A percentile compares a stretch with the other conserved stretches of the same genome.
Evolutionary conservation across 106 monocot species (phyloP).

Genomic region (Dioscorea zingiberensis): DNA sequence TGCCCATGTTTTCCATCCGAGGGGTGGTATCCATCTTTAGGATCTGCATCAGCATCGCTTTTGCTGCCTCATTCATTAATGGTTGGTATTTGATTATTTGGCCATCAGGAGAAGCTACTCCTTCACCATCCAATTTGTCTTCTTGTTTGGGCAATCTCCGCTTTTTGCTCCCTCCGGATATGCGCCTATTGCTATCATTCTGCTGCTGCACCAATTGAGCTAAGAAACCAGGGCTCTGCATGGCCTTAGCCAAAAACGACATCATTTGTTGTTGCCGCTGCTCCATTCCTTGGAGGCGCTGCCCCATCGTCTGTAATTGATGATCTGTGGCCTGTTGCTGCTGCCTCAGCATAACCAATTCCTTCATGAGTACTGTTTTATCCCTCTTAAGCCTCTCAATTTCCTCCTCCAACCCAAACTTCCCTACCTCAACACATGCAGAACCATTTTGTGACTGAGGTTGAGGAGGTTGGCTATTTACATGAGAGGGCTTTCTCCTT

Average conservation of each 20-base stretch:
- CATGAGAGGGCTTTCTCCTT: conserved; percentile 38
- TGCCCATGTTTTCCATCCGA: conserved; percentile 16
- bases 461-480: conserved; percentile 20
- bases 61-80: conserved; percentile 28
- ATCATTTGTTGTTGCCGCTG: conserved; percentile 40
- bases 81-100: conserved; percentile 32
- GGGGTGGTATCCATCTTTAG: conserved; percentile 24
- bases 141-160: conserved; percentile 32
- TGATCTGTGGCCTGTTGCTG: conserved; percentile 32
- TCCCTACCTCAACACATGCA: conserved; percentile 39
- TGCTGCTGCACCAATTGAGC: conserved; percentile 31
- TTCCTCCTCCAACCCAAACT: conserved; percentile 42
- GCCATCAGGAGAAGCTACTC: conserved; percentile 11
- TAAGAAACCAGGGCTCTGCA: conserved; percentile 27
- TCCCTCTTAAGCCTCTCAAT: conserved; percentile 44
- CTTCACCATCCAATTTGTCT: conserved; percentile 2
- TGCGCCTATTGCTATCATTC: conserved; percentile 16
- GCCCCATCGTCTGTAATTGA: conserved; percentile 24
- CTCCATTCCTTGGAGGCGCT: conserved; percentile 41
- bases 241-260: conserved; percentile 48
- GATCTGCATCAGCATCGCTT: conserved; percentile 40
- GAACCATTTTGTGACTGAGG: conserved; percentile 25
- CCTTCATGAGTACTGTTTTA: conserved; percentile 44
- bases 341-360: conserved; percentile 31
- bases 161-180: conserved; percentile 30